Base-by-base conservation (phyloP, 192 early-diverging fungal species). In the Podila epicladia region DNA sequence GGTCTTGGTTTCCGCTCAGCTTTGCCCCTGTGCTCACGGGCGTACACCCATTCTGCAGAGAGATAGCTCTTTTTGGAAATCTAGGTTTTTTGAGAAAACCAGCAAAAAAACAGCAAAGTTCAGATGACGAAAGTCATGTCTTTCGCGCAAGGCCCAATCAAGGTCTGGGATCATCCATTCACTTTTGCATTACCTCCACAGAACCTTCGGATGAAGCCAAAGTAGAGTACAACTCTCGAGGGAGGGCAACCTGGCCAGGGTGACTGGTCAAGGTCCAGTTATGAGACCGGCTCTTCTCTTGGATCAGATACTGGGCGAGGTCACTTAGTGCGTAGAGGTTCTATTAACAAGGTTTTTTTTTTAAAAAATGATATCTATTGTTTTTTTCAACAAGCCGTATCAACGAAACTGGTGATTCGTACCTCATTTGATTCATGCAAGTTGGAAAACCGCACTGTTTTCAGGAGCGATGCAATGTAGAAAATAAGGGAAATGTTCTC, bases 401-500 rank as follows among this genome's bases (percentile, higher is more conserved):
- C 32, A 51, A 71, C 62, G 53, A 38, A 28, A 17, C 12, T 22
- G 15, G 24, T 41, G 17, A 35, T 26, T 67, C n/a, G 31, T 85
- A 92, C 92, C 67, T 88, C 62, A 38, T 82, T 83, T 26, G 86
- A 82, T 19, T 85, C 77, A 50, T 69, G 60, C 12, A 84, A 8
- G 37, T 85, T 80, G 4, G 73, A 64, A 87, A 95, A 92, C 9
- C 82, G 77, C 29, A 93, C 88, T 8, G 91, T 89, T 79, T 99
- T 99, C 59, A 99, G 59, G 63, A 94, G 87, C 19, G 90, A 84
- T 0, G 89, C 89, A 58, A 92, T 79, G 70, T 94, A 86, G 73
- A 91, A 98, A 28, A 99, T 71, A 59, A 93, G 91, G 0, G 95
- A 96, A 0, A 94, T 87, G 76, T 97, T 99, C 24, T 96, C 93